phyloP scores from a whole-genome alignment of 202 grass and related monocot species.

The Setaria italica region DNA sequence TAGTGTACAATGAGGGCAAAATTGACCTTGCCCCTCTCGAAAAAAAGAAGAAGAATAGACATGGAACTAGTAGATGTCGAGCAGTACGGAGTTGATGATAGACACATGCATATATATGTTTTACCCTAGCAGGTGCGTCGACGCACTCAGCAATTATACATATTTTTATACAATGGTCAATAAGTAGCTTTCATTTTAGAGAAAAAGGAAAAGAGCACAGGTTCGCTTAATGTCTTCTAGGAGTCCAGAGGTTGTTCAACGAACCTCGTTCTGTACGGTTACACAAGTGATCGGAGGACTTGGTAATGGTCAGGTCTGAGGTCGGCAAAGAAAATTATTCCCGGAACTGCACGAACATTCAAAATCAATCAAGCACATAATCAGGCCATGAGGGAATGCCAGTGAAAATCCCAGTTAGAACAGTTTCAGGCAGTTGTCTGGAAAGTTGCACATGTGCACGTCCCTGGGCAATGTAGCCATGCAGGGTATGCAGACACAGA shows the following conservation, averaged over 20 bases:
- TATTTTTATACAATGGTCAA: neutral
- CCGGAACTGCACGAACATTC: neutral
- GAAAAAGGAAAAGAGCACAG: neutral
- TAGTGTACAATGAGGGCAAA: neutral
- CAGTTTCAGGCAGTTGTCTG: constrained; percentile 9
- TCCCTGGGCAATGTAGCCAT: neutral
- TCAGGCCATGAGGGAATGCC: neutral
- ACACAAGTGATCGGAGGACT: constrained; percentile 19
- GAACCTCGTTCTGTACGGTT: constrained; percentile 45
- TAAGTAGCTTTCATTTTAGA: neutral
- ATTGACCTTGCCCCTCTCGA: neutral
- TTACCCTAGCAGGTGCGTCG: neutral
- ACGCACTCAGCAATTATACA: neutral
- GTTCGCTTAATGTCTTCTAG: neutral
- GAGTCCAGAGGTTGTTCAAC: constrained; percentile 31
- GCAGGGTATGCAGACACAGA: neutral
- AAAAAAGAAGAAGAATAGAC: neutral
- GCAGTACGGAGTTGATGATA: neutral
- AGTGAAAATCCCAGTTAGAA: constrained; percentile 28
- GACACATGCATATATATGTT: neutral
- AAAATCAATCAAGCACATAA: constrained; percentile 24
- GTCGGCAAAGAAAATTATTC: constrained; percentile 34
- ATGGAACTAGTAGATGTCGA: neutral
- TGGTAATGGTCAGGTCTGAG: constrained; percentile 9
- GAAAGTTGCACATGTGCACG: constrained; percentile 38